A percentile compares a stretch with the other conserved stretches of the same genome.
These are phyloP conservation scores for Clavispora phyllophila DNA, from an alignment of 805 yeast genomes.

Conservation along the genomic window DNA sequence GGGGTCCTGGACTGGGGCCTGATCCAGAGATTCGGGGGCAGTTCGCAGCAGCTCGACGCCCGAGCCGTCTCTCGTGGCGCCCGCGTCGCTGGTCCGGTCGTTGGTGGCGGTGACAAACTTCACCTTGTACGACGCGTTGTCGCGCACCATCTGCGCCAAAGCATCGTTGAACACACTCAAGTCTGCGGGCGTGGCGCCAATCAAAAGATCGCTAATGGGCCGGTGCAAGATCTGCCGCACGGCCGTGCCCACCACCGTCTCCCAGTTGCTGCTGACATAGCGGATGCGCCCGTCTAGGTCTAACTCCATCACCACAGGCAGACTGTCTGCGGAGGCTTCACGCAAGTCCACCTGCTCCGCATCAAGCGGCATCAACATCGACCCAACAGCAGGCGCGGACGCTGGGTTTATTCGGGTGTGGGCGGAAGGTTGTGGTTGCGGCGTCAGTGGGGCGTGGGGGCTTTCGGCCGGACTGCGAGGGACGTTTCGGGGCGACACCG, in stretches of 20 bases:
- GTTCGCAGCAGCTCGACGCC: too few relatives aligned
- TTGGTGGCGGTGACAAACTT: conserved; percentile 58
- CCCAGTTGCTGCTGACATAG: conserved; percentile 77
- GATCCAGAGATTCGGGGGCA: too few relatives aligned
- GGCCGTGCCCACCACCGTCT: conserved; percentile 64
- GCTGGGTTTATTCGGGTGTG: background rate
- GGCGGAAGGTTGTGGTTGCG: background rate
- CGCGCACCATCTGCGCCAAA: conserved; percentile 60
- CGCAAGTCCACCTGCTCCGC: conserved; percentile 48
- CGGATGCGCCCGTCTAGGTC: conserved; percentile 75
- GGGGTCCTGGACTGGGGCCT: too few relatives aligned
- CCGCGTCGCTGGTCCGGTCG: too few relatives aligned
- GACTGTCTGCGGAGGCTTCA: conserved; percentile 62
- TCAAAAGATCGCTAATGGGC: conserved; percentile 58
- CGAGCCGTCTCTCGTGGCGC: too few relatives aligned
- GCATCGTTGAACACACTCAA: conserved; percentile 65
- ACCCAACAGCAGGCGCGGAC: too few relatives aligned
- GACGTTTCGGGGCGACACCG: conserved; percentile 32
- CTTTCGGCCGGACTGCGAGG: conserved; percentile 4
- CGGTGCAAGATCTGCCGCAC: conserved; percentile 47
- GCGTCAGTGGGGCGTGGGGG: background rate
- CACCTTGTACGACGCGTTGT: conserved; percentile 74
- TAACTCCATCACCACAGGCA: conserved; percentile 78
- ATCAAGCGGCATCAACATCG: conserved; percentile 12
- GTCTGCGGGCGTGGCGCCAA: conserved; percentile 60